Base-by-base conservation (phyloP, 106 monocot species). In the Allium sativum region DNA sequence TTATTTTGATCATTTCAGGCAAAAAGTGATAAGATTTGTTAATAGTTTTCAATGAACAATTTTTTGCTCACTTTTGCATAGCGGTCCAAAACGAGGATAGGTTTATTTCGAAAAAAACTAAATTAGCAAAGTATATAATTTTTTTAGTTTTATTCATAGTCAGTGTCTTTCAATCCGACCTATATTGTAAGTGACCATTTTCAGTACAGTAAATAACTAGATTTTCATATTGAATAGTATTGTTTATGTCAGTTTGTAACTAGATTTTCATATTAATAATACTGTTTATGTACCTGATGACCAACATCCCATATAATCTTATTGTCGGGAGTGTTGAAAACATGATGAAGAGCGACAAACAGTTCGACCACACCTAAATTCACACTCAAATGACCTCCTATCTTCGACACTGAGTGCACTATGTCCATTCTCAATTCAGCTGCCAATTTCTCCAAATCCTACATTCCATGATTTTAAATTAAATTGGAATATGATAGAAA, bases 241-340 rank as follows among this genome's bases (percentile, higher is more conserved):
- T 31, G 31, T n/a, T n/a, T n/a, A n/a, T n/a, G n/a, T n/a, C n/a
- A n/a, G n/a, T n/a, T n/a, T n/a, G n/a, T 31, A 31, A 31, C 31
- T 31, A 31, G 31, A 31, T 31, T 31, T 31, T 31, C 3, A 3
- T 31, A 31, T 31, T 31, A 3, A 31, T 31, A 3, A 3, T 31
- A 1, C 31, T 31, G 31, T 31, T 31, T 31, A 31, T 31, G 31
- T 4, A 84, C 92, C 87, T 93, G 93, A 62, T 94, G 85, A 6
- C 93, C 93, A 43, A 89, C 89, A 70, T 94, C 93, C 93, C 93
- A 89, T 13, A 94, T 76, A 73, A 94, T 81, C 78, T 83, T 89
- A 18, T 89, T 89, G 9, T 85, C 70, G 93, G 93, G 93, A 20
- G 80, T 72, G 42, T 86, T 69, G 74, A 94, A 94, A 8, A 83